Percentiles rank a stretch among this genome's conserved stretches.
These are phyloP conservation scores for Scheffersomyces insectosa DNA, from an alignment of 1,139 yeast genomes.

Conservation along the genomic window DNA sequence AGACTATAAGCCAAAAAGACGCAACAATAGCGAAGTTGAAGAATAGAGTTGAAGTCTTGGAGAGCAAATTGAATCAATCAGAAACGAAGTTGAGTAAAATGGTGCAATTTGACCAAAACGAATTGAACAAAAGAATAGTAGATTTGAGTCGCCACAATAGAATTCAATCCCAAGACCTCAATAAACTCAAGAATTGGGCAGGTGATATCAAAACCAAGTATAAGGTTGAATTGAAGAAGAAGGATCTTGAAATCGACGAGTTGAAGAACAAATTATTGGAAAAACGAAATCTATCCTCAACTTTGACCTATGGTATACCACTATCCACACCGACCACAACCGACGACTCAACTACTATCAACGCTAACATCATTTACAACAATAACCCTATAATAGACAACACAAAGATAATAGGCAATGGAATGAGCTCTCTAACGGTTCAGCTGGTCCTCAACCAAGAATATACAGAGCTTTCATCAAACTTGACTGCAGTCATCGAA, in stretches of 20 bases:
- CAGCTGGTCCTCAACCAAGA: conserved; percentile 28
- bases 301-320: conserved; percentile 31
- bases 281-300: conserved; percentile 33
- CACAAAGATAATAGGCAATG: conserved; percentile 11
- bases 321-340: conserved; percentile 6
- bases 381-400: conserved; percentile 38
- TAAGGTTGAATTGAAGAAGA: conserved; percentile 43
- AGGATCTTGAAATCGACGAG: conserved; percentile 34
- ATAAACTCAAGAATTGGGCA: conserved; percentile 29
- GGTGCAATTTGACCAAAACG: conserved; percentile 18
- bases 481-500: conserved; percentile 40
- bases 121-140: conserved; percentile 19
- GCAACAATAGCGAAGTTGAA: conserved; percentile 27
- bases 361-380: conserved; percentile 31
- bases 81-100: conserved; percentile 18
- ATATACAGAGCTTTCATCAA: conserved; percentile 38
- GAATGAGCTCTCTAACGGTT: neutral
- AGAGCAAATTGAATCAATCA: conserved; percentile 15
- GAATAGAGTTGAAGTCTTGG: conserved; percentile 22
- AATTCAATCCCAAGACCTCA: conserved; percentile 31
- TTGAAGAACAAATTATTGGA: conserved; percentile 43
- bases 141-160: conserved; percentile 26
- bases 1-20: conserved; percentile 31
- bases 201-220: conserved; percentile 36
- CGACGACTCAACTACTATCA: conserved; percentile 11